phyloP scores from a whole-genome alignment of 2,329 filamentous ascomycete species.

The Torrubiellomyces zombiae region DNA sequence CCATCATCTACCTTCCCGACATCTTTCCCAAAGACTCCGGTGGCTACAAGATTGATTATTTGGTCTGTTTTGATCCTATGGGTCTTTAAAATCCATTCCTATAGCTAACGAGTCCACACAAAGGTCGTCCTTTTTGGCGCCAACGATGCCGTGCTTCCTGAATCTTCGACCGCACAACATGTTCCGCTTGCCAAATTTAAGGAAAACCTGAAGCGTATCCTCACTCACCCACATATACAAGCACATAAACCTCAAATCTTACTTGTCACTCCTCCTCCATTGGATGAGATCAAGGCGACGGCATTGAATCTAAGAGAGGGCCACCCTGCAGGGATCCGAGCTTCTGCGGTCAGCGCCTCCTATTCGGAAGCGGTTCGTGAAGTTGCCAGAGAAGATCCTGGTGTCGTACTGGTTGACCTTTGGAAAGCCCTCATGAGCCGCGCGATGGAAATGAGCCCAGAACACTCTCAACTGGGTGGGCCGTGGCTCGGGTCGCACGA shows the following conservation, averaged over 20 bases:
- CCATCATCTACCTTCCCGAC: constrained; percentile 48
- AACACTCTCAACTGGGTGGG: constrained; percentile 35
- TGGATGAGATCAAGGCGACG: constrained; percentile 56
- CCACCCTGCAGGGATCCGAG: constrained; percentile 24
- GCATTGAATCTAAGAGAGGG: constrained; percentile 29
- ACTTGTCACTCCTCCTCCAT: constrained; percentile 65
- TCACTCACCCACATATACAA: constrained; percentile 51
- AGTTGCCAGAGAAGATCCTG: constrained; percentile 52
- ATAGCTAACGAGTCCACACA: constrained; percentile 6
- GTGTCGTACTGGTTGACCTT: constrained; percentile 58
- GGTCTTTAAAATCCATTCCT: too few species aligned
- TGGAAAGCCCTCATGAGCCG: constrained; percentile 62
- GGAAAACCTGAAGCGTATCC: constrained; percentile 52
- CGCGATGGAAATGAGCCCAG: constrained; percentile 40
- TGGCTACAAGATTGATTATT: constrained; percentile 46
- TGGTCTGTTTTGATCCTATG: constrained; percentile 31
- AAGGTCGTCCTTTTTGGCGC: constrained; percentile 73
- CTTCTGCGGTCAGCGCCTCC: constrained; percentile 31
- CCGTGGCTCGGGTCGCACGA: constrained; percentile 32
- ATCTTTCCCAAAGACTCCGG: constrained; percentile 49
- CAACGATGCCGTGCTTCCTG: constrained; percentile 66
- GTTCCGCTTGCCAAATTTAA: constrained; percentile 63
- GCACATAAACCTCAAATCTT: constrained; percentile 60
- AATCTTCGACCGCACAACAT: constrained; percentile 50
- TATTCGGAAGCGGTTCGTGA: constrained; percentile 44